A percentile compares a stretch with the other conserved stretches of the same genome.
Evolutionary conservation across 1,284 basidiomycete species (phyloP).

Genomic region (Rhodotorula mucilaginosa): DNA sequence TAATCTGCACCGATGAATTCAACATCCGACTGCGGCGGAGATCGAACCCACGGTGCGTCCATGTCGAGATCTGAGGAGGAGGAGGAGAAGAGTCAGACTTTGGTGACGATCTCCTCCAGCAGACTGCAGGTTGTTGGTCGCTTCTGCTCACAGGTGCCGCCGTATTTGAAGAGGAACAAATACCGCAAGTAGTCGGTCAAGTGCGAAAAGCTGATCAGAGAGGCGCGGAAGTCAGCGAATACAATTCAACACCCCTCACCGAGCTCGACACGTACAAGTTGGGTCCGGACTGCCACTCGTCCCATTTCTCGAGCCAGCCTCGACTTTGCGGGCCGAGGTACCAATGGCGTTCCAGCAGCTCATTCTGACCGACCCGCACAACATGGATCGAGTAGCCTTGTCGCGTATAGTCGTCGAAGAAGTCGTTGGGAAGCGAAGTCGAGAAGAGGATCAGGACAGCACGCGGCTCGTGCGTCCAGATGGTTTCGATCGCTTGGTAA

Average conservation of each 20-base stretch:
- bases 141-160: conserved; percentile 30
- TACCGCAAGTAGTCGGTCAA: conserved; percentile 37
- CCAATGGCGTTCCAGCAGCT: conserved; percentile 30
- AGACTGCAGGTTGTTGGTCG: too few relatives aligned
- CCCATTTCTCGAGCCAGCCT: conserved; percentile 35
- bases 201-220: conserved; percentile 27
- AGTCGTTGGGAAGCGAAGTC: conserved; percentile 28
- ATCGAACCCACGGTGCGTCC: conserved; percentile 35
- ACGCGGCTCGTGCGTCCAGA: conserved; percentile 36
- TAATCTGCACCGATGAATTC: conserved; percentile 36
- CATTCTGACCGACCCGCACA: conserved; percentile 22
- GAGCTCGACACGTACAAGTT: conserved; percentile 23
- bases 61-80: conserved; percentile 31
- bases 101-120: too few relatives aligned
- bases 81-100: neutral
- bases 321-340: conserved; percentile 32
- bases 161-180: conserved; percentile 36
- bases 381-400: conserved; percentile 36
- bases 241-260: neutral
- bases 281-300: conserved; percentile 27
- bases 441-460: conserved; percentile 35
- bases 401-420: conserved; percentile 24
- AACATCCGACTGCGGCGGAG: conserved; percentile 32
- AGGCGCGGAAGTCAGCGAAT: neutral
- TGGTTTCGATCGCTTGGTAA: conserved; percentile 35